Percentiles rank a stretch among this genome's conserved stretches.
phyloP scores from a whole-genome alignment of 176 grass and related monocot species.

The Zea mays region DNA sequence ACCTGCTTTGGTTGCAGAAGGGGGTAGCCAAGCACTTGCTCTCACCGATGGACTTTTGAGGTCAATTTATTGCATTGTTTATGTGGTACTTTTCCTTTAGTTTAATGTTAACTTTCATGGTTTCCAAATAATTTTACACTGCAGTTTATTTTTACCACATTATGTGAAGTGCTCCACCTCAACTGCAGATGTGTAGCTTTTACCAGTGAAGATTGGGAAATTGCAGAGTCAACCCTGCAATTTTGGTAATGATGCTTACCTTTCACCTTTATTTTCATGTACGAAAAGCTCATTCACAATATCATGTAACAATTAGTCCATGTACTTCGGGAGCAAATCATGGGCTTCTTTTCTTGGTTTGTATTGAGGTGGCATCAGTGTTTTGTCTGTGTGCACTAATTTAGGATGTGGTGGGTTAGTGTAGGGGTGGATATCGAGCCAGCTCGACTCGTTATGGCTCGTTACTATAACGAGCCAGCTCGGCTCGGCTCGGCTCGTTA shows the following conservation, averaged over 20 bases:
- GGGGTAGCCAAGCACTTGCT: constrained; percentile 69
- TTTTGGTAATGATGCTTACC: constrained; percentile 65
- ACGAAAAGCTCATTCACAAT: not conserved
- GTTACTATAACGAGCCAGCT: no score
- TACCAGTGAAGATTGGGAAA: constrained; percentile 85
- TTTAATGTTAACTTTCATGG: constrained; percentile 36
- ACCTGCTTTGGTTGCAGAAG: constrained; percentile 85
- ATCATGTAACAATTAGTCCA: constrained; percentile 1
- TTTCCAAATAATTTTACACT: constrained; percentile 7
- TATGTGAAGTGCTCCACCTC: constrained; percentile 30
- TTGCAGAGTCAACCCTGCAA: constrained; percentile 94
- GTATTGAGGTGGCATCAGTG: not conserved
- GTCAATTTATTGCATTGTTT: constrained; percentile 60
- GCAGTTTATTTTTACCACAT: constrained; percentile 27
- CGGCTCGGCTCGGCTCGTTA: no score
- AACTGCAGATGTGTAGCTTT: constrained; percentile 71
- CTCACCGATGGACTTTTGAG: constrained; percentile 96
- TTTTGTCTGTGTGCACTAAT: constrained; percentile 20
- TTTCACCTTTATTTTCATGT: constrained; percentile 23
- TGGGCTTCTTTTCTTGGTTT: not conserved
- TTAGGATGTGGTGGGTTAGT: constrained; percentile 8
- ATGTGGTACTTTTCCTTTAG: constrained; percentile 46
- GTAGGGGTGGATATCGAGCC: no score
- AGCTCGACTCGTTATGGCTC: no score
- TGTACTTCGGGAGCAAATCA: constrained; percentile 14